A percentile compares a stretch with the other conserved stretches of the same genome.
Evolutionary conservation across 305 asterid genomes (phyloP).

Genomic region (Nicotiana rustica): DNA sequence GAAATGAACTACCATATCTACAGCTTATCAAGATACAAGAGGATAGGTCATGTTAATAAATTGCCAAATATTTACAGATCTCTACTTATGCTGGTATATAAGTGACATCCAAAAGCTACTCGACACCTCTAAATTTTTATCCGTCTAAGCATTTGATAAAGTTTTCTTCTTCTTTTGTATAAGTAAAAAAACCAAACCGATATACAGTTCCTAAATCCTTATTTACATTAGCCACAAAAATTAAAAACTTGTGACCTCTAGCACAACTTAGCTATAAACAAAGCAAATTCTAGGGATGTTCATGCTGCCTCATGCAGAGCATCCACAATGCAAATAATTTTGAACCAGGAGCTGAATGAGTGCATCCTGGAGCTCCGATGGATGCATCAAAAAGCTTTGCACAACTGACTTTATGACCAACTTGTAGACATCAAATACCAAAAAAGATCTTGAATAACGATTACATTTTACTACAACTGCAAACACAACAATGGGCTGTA

Average conservation of each 20-base stretch:
- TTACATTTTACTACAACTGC: not conserved
- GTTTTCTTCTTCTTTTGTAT: not conserved
- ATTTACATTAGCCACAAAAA: not conserved
- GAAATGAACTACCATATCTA: not conserved
- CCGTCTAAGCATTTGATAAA: not conserved
- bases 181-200: not conserved
- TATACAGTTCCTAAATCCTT: not conserved
- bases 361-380: too few relatives aligned
- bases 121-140: not conserved
- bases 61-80: not conserved
- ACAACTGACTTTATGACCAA: not conserved
- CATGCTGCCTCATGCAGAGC: not conserved
- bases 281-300: not conserved
- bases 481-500: not conserved
- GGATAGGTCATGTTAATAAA: not conserved
- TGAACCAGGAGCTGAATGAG: too few relatives aligned
- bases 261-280: not conserved
- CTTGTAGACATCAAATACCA: not conserved
- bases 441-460: not conserved
- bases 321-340: too few relatives aligned
- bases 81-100: not conserved
- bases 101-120: not conserved
- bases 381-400: not conserved
- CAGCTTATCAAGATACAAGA: conserved; percentile 2
- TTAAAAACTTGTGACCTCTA: not conserved